Conservation (phyloP, 2,329 filamentous ascomycete genomes). For the Chaetomiaceae sp. region DNA sequence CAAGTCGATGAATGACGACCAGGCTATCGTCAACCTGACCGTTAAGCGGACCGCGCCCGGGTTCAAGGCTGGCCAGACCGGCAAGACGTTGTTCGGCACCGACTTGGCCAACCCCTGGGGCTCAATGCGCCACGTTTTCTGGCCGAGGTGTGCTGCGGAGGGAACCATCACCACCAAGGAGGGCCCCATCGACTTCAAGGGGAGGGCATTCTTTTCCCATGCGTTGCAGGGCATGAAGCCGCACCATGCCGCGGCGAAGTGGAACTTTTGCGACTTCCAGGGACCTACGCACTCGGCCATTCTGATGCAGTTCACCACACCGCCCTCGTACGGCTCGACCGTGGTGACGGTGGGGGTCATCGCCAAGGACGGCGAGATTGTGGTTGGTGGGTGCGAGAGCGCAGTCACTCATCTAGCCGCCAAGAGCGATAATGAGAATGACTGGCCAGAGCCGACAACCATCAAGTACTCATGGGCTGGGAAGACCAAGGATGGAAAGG, state of each 20-base stretch:
- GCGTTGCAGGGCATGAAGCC: slow-evolving; percentile 98
- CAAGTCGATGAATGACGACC: slow-evolving; percentile 80
- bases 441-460: slow-evolving; percentile 80
- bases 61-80: slow-evolving; percentile 78
- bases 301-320: slow-evolving; percentile 95
- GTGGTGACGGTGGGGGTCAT: slow-evolving; percentile 78
- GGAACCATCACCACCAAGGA: slow-evolving; percentile 80
- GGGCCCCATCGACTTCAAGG: slow-evolving; percentile 75
- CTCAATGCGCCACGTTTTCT: slow-evolving; percentile 85
- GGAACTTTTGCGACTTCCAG: slow-evolving; percentile 94
- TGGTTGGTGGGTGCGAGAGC: slow-evolving; percentile 63
- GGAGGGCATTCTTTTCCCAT: slow-evolving; percentile 72
- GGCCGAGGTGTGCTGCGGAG: slow-evolving; percentile 78
- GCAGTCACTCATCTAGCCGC: slow-evolving; percentile 62
- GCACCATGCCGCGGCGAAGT: slow-evolving; percentile 84
- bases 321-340: slow-evolving; percentile 83
- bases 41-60: slow-evolving; percentile 70
- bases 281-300: slow-evolving; percentile 78
- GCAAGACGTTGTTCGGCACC: slow-evolving; percentile 78
- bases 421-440: slow-evolving; percentile 67
- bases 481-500: slow-evolving; percentile 68
- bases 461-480: slow-evolving; percentile 74
- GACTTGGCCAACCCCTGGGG: slow-evolving; percentile 86
- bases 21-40: slow-evolving; percentile 78
- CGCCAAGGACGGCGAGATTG: slow-evolving; percentile 71